phyloP scores from a whole-genome alignment of 73 alveolate species.

The Blepharisma stoltei region DNA sequence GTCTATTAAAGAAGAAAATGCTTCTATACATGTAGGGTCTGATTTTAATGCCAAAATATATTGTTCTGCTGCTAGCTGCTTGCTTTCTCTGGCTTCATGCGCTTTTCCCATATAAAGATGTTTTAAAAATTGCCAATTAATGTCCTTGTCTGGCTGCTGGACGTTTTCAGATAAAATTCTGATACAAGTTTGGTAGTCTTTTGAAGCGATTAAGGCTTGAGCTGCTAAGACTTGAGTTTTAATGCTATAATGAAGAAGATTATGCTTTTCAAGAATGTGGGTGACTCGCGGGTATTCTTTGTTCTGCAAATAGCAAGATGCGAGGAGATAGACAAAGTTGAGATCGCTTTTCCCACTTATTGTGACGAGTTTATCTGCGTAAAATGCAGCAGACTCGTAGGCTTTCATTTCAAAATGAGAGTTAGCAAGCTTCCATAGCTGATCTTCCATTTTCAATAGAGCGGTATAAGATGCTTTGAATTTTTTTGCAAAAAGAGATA shows the following conservation, averaged over 20 bases:
- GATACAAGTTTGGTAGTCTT: constrained; percentile 47
- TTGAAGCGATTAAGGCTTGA: constrained; percentile 74
- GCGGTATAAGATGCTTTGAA: no score
- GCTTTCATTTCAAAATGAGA: constrained; percentile 13
- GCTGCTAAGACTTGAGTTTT: constrained; percentile 80
- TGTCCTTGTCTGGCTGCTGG: constrained; percentile 43
- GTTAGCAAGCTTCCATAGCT: constrained; percentile 20
- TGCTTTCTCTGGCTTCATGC: constrained; percentile 47
- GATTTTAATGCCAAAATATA: constrained; percentile 37
- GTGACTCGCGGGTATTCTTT: constrained; percentile 85
- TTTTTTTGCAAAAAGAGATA: no score
- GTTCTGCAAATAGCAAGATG: constrained; percentile 72
- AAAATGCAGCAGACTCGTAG: constrained; percentile 2
- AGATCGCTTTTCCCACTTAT: constrained; percentile 6
- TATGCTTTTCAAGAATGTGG: constrained; percentile 69
- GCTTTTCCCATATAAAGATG: constrained; percentile 35
- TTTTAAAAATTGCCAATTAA: constrained; percentile 35
- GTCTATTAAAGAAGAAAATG: constrained; percentile 37
- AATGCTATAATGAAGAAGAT: constrained; percentile 57
- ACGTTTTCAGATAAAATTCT: constrained; percentile 43
- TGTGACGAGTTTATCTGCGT: neutral
- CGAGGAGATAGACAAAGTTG: constrained; percentile 30
- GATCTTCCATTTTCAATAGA: constrained; percentile 7
- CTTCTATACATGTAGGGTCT: constrained; percentile 43
- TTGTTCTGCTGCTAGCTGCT: constrained; percentile 38